Evolutionary conservation across 2,329 filamentous ascomycete species (phyloP).

Genomic region (Raffaelea albimanens): DNA sequence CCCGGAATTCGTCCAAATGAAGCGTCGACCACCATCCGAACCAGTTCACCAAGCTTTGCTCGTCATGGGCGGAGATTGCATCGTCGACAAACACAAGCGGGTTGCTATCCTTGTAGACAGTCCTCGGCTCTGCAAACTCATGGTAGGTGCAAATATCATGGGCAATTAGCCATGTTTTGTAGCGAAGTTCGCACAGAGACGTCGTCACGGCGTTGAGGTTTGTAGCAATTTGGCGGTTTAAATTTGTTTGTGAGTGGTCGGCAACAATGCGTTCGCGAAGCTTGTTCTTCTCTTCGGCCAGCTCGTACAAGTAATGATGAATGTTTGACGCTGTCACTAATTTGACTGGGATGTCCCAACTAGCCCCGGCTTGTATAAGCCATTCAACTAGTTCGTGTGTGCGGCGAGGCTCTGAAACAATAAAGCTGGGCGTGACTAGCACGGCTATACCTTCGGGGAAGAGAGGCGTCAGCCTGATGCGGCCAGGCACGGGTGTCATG

Average conservation of each 20-base stretch:
- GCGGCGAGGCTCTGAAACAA: conserved; percentile 32
- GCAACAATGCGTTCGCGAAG: conserved; percentile 13
- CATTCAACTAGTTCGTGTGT: conserved; percentile 30
- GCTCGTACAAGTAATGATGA: conserved; percentile 22
- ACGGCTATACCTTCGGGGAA: conserved; percentile 35
- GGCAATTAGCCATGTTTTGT: conserved; percentile 11
- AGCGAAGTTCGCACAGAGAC: conserved; percentile 14
- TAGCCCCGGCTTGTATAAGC: conserved; percentile 21
- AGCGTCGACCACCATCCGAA: conserved; percentile 48
- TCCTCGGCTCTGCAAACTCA: conserved; percentile 9
- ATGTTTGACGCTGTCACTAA: conserved; percentile 28
- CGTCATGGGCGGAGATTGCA: conserved; percentile 46
- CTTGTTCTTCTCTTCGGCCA: conserved; percentile 24
- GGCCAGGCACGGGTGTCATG: conserved; percentile 17
- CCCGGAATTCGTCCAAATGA: conserved; percentile 40
- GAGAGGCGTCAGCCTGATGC: conserved; percentile 27
- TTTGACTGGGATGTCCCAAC: conserved; percentile 12
- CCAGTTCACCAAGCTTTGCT: conserved; percentile 54
- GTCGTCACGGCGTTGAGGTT: conserved; percentile 19
- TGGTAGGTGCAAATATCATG: conserved; percentile 19
- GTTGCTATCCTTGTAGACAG: conserved; percentile 22
- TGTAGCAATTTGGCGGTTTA: conserved; percentile 14
- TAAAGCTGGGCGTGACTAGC: conserved; percentile 40
- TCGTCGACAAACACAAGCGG: conserved; percentile 36
- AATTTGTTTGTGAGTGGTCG: conserved; percentile 7